These are phyloP conservation scores for Tilletia indica DNA, from an alignment of 1,284 basidiomycete genomes.

Conservation along the genomic window DNA sequence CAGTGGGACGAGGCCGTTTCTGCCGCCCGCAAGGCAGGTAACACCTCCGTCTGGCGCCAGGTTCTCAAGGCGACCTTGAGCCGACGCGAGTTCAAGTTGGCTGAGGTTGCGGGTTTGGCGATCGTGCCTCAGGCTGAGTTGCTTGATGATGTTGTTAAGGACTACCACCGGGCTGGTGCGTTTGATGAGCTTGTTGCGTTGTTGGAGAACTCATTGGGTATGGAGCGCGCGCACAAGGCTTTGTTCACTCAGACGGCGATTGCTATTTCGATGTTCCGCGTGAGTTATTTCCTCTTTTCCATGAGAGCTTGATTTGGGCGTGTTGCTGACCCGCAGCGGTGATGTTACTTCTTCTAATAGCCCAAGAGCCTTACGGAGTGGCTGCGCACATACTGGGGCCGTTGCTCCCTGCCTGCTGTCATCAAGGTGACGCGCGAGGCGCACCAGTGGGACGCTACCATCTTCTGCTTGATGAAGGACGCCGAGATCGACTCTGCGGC, in stretches of 20 bases:
- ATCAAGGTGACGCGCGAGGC: conserved; percentile 91
- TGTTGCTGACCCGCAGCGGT: not conserved
- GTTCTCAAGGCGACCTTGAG: conserved; percentile 98
- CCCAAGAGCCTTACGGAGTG: conserved; percentile 99
- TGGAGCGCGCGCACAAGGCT: conserved; percentile 89
- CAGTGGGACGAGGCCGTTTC: conserved; percentile 98
- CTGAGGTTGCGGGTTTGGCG: conserved; percentile 70
- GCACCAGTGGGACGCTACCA: conserved; percentile 97
- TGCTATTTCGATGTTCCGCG: conserved; percentile 61
- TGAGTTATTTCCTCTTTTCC: not conserved
- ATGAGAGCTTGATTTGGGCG: too few species aligned
- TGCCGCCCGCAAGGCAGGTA: conserved; percentile 96
- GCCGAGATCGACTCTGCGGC: conserved; percentile 96
- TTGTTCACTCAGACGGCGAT: conserved; percentile 88
- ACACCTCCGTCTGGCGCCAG: conserved; percentile 99
- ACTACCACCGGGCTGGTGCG: conserved; percentile 87
- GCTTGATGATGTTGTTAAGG: conserved; percentile 73
- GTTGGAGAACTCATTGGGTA: conserved; percentile 83
- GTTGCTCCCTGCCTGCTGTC: conserved; percentile 94
- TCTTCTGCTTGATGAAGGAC: conserved; percentile 97
- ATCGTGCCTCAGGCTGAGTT: conserved; percentile 71
- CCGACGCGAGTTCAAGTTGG: conserved; percentile 92
- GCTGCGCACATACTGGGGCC: conserved; percentile 92
- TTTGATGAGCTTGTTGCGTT: conserved; percentile 91
- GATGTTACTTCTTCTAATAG: conserved; percentile 53